Base-by-base conservation (phyloP, 305 asterid species). In the Fraxinus baroniana region DNA sequence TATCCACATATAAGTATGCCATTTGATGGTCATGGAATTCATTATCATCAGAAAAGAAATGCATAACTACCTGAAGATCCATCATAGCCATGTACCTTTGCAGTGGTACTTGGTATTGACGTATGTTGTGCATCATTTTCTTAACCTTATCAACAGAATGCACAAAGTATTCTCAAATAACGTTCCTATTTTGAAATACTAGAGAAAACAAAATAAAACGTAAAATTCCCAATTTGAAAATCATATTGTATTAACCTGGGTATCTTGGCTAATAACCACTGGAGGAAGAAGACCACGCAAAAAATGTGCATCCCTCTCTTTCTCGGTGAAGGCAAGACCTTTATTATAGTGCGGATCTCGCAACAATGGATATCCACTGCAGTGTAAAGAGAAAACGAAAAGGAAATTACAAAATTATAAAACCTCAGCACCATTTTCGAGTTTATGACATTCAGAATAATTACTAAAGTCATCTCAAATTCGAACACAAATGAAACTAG, bases 51-150 rank as follows among this genome's bases (percentile, higher is more conserved):
- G 20, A 55, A 74, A 74, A 68, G 37, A 79, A 73, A 32, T 36
- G 80, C 49, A 32, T 32, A n/a, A 81, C 75, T 85, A 95, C 99
- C 98, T 94, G 98, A 87, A 95, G 99, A 89, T 95, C 99, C 98
- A 93, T 95, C 97, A 95, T 91, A 82, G 99, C 99, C 93, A 92
- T 92, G 92, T 95, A 95, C 82, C 90, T 92, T 83, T 95, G 98
- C 83, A 95, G 86, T 26, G 99, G 98, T 62, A 95, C 93, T 87
- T 93, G 92, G 91, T 95, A 94, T 74, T 92, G 94, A 20, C 97
- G 97, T 76, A 95, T 86, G 80, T 80, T 91, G 78, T 87, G 90
- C 99, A 95, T 91, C 96, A 95, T 86, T 79, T 93, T 93, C 64
- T 95, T 94, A n/a, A 93, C 97, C 99, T 95, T 84, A 41, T 83